Conservation (phyloP, 1,284 basidiomycete species). For the Cryptococcus jaspeensis region DNA sequence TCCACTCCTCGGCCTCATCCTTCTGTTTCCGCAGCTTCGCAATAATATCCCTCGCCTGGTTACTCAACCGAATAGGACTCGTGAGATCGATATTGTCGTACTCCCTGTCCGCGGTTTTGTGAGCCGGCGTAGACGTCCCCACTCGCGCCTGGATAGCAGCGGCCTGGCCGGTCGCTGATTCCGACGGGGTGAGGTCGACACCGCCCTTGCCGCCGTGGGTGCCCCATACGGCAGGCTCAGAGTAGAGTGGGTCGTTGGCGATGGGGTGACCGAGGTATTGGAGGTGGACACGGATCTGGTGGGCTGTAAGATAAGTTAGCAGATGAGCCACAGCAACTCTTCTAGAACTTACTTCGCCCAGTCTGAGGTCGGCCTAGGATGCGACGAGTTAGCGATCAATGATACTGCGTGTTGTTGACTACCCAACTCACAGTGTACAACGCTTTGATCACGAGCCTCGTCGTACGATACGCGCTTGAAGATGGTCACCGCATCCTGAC, state of each 20-base stretch:
- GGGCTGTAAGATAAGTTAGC: constrained; percentile 58
- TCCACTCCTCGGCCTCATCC: constrained; percentile 91
- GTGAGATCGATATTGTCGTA: constrained; percentile 72
- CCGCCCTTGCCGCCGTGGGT: constrained; percentile 73
- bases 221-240: constrained; percentile 79
- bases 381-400: background rate
- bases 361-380: constrained; percentile 78
- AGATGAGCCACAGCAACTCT: constrained; percentile 7
- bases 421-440: constrained; percentile 71
- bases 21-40: constrained; percentile 81
- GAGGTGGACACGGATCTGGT: constrained; percentile 93
- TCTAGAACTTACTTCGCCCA: constrained; percentile 70
- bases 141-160: constrained; percentile 14
- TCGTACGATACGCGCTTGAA: constrained; percentile 88
- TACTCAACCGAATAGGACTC: constrained; percentile 79
- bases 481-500: constrained; percentile 81
- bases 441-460: constrained; percentile 73
- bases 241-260: constrained; percentile 87
- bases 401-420: no score
- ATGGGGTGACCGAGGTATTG: constrained; percentile 94
- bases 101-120: constrained; percentile 17
- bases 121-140: constrained; percentile 40
- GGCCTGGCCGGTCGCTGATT: constrained; percentile 10
- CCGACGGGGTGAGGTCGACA: constrained; percentile 64
- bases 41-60: constrained; percentile 80